Evolutionary conservation across 768 basidiomycete genomes (phyloP).

Genomic region (Leccinum variicolor): DNA sequence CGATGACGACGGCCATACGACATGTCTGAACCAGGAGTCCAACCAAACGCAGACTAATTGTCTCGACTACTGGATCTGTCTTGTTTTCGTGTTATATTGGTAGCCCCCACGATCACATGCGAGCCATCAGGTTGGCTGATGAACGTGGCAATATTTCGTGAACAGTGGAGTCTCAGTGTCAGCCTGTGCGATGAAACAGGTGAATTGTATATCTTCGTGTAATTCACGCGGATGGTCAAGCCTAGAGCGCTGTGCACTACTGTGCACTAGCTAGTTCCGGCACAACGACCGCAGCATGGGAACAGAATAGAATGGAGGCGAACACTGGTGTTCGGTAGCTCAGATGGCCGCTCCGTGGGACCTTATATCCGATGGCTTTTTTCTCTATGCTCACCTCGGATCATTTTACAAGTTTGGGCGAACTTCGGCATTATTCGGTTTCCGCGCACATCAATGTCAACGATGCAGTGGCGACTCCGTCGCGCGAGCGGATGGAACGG

Average conservation of each 20-base stretch:
- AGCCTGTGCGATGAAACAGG: background rate
- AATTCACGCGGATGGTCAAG: background rate
- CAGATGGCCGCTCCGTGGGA: too few species aligned
- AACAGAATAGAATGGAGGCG: background rate
- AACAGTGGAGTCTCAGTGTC: background rate
- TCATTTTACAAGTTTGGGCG: too few species aligned
- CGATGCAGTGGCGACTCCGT: too few species aligned
- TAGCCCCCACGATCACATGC: background rate
- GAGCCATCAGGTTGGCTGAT: background rate
- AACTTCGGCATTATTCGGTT: too few species aligned
- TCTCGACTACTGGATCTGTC: background rate
- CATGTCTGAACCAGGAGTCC: background rate
- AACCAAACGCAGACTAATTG: background rate
- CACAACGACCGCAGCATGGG: background rate
- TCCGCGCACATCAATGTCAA: too few species aligned
- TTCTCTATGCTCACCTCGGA: too few species aligned
- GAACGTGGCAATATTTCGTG: background rate
- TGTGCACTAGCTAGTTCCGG: background rate
- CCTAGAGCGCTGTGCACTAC: background rate
- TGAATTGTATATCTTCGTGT: background rate
- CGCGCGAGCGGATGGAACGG: too few species aligned
- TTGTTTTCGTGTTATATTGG: too few species aligned
- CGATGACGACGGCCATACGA: background rate
- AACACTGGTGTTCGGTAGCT: too few species aligned
- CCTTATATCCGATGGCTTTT: too few species aligned